Base-by-base conservation (phyloP, 257 asterid species). In the Nicotiana attenuata region DNA sequence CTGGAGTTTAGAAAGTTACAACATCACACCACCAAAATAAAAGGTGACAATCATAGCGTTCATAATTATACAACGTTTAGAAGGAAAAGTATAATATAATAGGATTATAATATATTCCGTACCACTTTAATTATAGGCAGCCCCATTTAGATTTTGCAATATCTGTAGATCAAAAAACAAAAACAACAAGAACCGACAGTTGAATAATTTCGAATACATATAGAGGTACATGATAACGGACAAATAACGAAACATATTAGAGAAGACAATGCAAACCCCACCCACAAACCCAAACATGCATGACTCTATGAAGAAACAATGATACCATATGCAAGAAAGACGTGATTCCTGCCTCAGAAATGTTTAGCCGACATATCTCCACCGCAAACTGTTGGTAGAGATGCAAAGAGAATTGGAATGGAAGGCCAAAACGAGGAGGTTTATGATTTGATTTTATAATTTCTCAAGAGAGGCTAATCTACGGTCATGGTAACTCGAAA, bases 351-450 rank as follows among this genome's bases (percentile, higher is more conserved):
- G 22, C 41, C 79, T 73, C 15, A 47, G 5, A 47, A 73, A 73
- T 24, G 26, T 47, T 13, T 61, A 73, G 79, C 79, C 26, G 79
- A 47, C 41, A 73, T 73, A 73, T 73, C 79, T 73, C 79, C 55
- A 47, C n/a, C n/a, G n/a, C 16, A 47, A 47, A 47, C 53, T 71
- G 6, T 22, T 69, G 53, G 31, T 47, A 11, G 53, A 71, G 35
- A 73, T 24, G 22, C 4, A 73, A 73, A 73, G 61, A 73, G 63
- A 47, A 24, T 47, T 73, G 79, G 79, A 73, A 47, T 24, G 79
- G 20, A 19, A 47, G 31, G 5, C 3, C 6, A 8, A n/a, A 73
- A 22, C 3, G 22, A 19, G 38, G 41, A 47, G 79, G 60, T 47
- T 73, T 47, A 45, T 47, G 41, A 7, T 15, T 47, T 47, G 61